phyloP scores from a whole-genome alignment of 2,329 filamentous ascomycete genomes.

The Keithomyces neogunnii region DNA sequence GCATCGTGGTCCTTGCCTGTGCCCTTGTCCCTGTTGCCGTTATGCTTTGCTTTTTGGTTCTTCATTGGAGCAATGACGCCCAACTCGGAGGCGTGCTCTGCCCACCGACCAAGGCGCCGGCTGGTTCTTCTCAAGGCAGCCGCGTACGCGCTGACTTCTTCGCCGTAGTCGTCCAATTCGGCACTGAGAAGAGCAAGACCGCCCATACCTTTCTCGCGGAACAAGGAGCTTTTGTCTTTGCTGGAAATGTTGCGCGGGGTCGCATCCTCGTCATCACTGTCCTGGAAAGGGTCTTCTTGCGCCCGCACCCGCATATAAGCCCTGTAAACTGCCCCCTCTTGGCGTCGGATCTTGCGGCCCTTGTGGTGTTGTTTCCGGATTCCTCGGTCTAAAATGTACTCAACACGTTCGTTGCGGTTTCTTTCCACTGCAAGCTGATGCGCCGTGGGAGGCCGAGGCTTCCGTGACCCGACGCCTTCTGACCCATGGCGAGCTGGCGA shows the following conservation, averaged over 20 bases:
- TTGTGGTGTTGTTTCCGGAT: slow-evolving; percentile 58
- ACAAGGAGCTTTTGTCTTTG: slow-evolving; percentile 24
- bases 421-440: slow-evolving; percentile 76
- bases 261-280: slow-evolving; percentile 53
- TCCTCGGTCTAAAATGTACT: slow-evolving; percentile 71
- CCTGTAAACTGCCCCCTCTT: slow-evolving; percentile 59
- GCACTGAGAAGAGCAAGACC: slow-evolving; percentile 53
- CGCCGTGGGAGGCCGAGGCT: slow-evolving; percentile 68
- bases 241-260: slow-evolving; percentile 22
- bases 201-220: slow-evolving; percentile 50
- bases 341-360: slow-evolving; percentile 51
- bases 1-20: slow-evolving; percentile 4
- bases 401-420: slow-evolving; percentile 70
- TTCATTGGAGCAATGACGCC: slow-evolving; percentile 41
- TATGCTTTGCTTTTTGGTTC: slow-evolving; percentile 20
- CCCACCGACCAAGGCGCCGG: slow-evolving; percentile 64
- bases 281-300: slow-evolving; percentile 47
- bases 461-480: slow-evolving; percentile 48
- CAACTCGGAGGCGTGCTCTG: slow-evolving; percentile 32
- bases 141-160: slow-evolving; percentile 60
- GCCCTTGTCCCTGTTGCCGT: slow-evolving; percentile 14
- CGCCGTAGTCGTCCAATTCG: slow-evolving; percentile 68
- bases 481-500: slow-evolving; percentile 48
- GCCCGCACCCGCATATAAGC: slow-evolving; percentile 55
- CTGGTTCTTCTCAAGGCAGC: slow-evolving; percentile 55